Base-by-base conservation (phyloP, 2,329 filamentous ascomycete genomes). In the Trematosphaeria pertusa region DNA sequence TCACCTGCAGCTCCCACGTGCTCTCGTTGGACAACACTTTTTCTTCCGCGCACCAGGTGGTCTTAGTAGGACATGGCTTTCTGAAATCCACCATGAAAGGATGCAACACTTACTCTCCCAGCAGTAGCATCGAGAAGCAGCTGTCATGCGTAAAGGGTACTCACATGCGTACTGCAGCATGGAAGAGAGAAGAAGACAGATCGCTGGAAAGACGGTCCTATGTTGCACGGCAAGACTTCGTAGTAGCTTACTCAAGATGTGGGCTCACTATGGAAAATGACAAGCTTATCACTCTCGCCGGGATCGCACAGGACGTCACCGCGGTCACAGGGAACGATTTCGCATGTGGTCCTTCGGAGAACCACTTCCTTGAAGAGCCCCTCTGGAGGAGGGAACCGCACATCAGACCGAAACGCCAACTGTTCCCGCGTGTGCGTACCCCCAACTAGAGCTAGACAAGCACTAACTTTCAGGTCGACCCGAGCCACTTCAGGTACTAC, bases 1-100 rank as follows among this genome's bases (percentile, higher is more conserved):
- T 54, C 43, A 42, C 43, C 43, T 49, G n/a, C 46, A 43, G 34
- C 37, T 43, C 45, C 37, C 32, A 43, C 40, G 40, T 38, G 26
- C 37, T n/a, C n/a, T n/a, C n/a, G n/a, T n/a, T n/a, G n/a, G n/a
- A n/a, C n/a, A n/a, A n/a, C n/a, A n/a, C n/a, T n/a, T n/a, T n/a
- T n/a, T n/a, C n/a, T n/a, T n/a, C n/a, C n/a, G n/a, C n/a, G n/a
- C n/a, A n/a, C n/a, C n/a, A n/a, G n/a, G n/a, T n/a, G n/a, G n/a
- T n/a, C n/a, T n/a, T n/a, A n/a, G n/a, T n/a, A n/a, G n/a, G n/a
- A n/a, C n/a, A n/a, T n/a, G n/a, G n/a, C n/a, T n/a, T n/a, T n/a
- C n/a, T n/a, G n/a, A n/a, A n/a, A n/a, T n/a, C n/a, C n/a, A n/a
- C n/a, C n/a, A n/a, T n/a, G n/a, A n/a, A n/a, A n/a, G n/a, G n/a